Evolutionary conservation across 257 asterid species (phyloP).

Genomic region (Lantana camara): DNA sequence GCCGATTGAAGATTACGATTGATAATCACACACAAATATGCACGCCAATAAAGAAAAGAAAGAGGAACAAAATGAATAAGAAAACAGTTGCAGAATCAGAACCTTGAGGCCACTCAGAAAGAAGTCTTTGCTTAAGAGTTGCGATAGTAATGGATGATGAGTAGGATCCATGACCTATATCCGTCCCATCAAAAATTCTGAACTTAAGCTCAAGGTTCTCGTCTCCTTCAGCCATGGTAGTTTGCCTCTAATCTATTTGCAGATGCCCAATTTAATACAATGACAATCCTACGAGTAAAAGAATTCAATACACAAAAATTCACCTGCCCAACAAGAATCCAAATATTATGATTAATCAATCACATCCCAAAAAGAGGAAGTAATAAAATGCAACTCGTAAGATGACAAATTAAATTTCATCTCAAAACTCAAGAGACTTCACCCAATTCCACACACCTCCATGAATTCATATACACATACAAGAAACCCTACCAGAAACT

Average conservation of each 20-base stretch:
- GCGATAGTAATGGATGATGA: conserved; percentile 48
- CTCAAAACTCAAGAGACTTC: background rate
- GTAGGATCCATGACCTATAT: conserved; percentile 61
- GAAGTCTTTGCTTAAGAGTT: conserved; percentile 53
- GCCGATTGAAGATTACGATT: no score
- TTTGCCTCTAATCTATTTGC: conserved; percentile 30
- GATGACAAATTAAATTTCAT: background rate
- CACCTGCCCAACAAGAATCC: conserved; percentile 39
- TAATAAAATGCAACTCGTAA: background rate
- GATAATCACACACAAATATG: no score
- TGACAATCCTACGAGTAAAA: conserved; percentile 27
- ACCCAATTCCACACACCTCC: conserved; percentile 20
- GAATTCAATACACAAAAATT: conserved; percentile 31
- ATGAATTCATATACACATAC: background rate
- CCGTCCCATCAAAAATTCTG: conserved; percentile 73
- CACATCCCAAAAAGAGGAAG: background rate
- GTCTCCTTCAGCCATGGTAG: conserved; percentile 52
- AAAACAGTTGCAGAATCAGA: conserved; percentile 2
- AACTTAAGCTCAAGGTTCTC: conserved; percentile 58
- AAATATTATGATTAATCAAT: conserved; percentile 12
- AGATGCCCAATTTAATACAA: conserved; percentile 25
- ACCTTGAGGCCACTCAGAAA: conserved; percentile 80
- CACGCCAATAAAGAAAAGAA: no score
- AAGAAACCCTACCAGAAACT: conserved; percentile 41
- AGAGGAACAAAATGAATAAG: no score